Base-by-base conservation (phyloP, 805 yeast genomes). In the Saturnispora galanensis region DNA sequence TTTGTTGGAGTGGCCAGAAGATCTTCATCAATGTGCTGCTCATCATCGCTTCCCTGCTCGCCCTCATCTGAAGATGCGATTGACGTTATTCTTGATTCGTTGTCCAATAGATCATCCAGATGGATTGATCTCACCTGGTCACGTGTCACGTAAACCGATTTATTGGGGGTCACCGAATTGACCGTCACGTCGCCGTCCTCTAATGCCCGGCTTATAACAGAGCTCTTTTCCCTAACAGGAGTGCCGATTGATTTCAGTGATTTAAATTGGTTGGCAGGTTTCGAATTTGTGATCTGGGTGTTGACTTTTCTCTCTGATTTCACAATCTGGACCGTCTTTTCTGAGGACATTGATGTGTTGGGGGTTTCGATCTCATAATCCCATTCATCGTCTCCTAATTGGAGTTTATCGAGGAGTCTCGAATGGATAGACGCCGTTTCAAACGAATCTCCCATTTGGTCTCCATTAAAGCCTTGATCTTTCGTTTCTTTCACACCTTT, bases 371-470 rank as follows among this genome's bases (percentile, higher is more conserved):
- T 49, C 16, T 38, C 48, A 33, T 54, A 51, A 37, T 50, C 50
- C 56, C 55, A 53, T 13, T 60, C 66, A 10, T 55, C 61, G 18
- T 64, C 67, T 13, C 58, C 53, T 11, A 64, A 49, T 16, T 57
- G 58, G 13, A 64, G 41, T 39, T 56, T 61, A 35, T 62, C 67
- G 15, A 64, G 47, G 8, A 64, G 48, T 42, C 67, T 47, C 1
- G 57, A 48, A 12, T 42, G 45, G 18, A 42, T 31, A 13, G 45
- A 42, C 1, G 51, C 49, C 1, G 62, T 55, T n/a, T 57, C 63
- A 12, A 21, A 21, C 26, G 26, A 21, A 5, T 21, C 26, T 21
- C 26, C 26, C 26, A 21, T 21, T 21, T 5, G 5, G 26, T 21
- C 26, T 8, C 26, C 26, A 21, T 21, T 21, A 21, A 5, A 21